Percentiles rank a stretch among this genome's conserved stretches.
phyloP scores from a whole-genome alignment of 106 monocot genomes.

The Narthecium ossifragum region DNA sequence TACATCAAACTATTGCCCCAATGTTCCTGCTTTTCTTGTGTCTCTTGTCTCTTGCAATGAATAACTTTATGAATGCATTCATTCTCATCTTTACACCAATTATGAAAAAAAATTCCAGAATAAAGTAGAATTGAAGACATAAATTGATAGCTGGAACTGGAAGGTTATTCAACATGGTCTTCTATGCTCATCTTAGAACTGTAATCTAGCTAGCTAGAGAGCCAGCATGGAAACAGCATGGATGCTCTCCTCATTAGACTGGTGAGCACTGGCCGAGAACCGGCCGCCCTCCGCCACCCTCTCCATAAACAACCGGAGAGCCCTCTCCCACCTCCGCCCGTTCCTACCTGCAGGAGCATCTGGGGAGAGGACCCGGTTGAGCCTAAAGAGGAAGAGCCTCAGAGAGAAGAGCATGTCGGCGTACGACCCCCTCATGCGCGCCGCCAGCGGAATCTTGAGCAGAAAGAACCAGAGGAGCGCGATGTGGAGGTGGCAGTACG shows the following conservation, averaged over 20 bases:
- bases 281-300: conserved; percentile 7
- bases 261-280: background rate
- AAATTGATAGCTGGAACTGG: background rate
- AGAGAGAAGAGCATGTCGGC: conserved; percentile 17
- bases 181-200: background rate
- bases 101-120: background rate
- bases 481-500: conserved; percentile 26
- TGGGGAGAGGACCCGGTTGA: conserved; percentile 26
- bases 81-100: background rate
- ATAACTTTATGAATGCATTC: no score
- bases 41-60: no score
- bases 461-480: conserved; percentile 36
- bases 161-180: background rate
- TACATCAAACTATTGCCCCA: no score
- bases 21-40: no score
- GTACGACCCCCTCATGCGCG: conserved; percentile 17
- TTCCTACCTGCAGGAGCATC: conserved; percentile 11
- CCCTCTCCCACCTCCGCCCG: conserved; percentile 33
- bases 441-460: conserved; percentile 31
- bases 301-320: conserved; percentile 29
- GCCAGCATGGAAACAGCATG: conserved; percentile 30
- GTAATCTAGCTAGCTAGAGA: conserved; percentile 16
- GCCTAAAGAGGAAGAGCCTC: conserved; percentile 43
- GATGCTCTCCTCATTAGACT: conserved; percentile 20
- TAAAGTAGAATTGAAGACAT: background rate